A percentile compares a stretch with the other conserved stretches of the same genome.
phyloP scores from a whole-genome alignment of 2,329 filamentous ascomycete species.

The Madurella fahalii region DNA sequence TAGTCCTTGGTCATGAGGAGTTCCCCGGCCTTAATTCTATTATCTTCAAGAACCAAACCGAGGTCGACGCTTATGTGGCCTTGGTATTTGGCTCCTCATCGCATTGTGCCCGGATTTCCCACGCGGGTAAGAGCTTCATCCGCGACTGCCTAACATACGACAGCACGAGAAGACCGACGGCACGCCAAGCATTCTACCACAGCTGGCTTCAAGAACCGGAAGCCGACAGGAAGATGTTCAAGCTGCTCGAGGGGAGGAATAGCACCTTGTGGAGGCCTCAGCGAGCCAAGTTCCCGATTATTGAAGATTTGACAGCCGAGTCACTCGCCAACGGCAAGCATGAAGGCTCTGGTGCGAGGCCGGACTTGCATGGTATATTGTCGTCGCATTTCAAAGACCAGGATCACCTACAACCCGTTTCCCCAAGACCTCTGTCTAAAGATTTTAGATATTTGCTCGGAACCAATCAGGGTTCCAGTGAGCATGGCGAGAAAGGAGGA shows the following conservation, averaged over 20 bases:
- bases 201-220: conserved; percentile 32
- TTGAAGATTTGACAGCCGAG: conserved; percentile 10
- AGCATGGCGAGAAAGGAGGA: neutral
- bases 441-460: too few relatives aligned
- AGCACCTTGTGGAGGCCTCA: conserved; percentile 19
- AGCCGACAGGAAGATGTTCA: conserved; percentile 15
- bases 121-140: conserved; percentile 31
- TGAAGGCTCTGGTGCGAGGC: neutral
- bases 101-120: conserved; percentile 19
- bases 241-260: conserved; percentile 12
- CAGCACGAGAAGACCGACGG: conserved; percentile 32
- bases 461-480: too few relatives aligned
- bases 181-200: conserved; percentile 32
- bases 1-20: conserved; percentile 27
- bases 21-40: conserved; percentile 21
- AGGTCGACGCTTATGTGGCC: conserved; percentile 15
- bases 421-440: neutral
- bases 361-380: neutral
- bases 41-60: conserved; percentile 10
- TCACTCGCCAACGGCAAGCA: neutral
- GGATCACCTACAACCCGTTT: neutral
- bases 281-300: conserved; percentile 13
- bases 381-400: conserved; percentile 3
- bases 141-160: conserved; percentile 33
- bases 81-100: conserved; percentile 2